Percentiles rank a stretch among this genome's conserved stretches.
phyloP scores from a whole-genome alignment of 345 rosid species.

The Geranium rotundifolium region DNA sequence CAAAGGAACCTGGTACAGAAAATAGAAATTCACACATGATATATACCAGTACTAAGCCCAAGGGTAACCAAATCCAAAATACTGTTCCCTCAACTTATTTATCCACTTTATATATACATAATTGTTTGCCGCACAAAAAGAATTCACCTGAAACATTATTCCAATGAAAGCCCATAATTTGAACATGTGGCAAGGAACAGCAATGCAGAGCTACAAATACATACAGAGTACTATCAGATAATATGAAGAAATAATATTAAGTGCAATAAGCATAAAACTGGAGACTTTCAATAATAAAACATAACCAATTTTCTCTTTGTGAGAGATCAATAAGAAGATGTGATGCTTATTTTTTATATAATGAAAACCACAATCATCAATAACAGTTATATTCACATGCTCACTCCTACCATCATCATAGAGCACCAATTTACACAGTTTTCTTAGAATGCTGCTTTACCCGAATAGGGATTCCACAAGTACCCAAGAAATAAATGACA shows the following conservation, averaged over 20 bases:
- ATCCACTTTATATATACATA: neutral
- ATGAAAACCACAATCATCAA: no score
- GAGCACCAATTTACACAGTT: neutral
- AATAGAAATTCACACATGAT: neutral
- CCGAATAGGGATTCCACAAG: neutral
- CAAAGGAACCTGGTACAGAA: slow-evolving; percentile 62
- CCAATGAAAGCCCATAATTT: slow-evolving; percentile 93
- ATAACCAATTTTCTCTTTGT: neutral
- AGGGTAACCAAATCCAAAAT: neutral
- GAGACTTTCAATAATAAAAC: neutral
- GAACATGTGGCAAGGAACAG: slow-evolving; percentile 90
- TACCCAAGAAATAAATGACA: neutral
- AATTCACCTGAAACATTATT: slow-evolving; percentile 85
- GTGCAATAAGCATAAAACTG: no score
- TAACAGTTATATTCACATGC: no score
- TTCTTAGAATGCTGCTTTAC: neutral
- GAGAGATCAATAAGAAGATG: neutral
- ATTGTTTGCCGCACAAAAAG: neutral
- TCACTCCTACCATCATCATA: no score
- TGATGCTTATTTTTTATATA: neutral
- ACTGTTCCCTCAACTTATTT: neutral
- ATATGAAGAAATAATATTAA: no score
- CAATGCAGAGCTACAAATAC: slow-evolving; percentile 66
- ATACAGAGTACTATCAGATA: neutral
- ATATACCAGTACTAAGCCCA: neutral